Percentiles rank a stretch among this genome's conserved stretches.
These are phyloP conservation scores for Vachellia pachyceras DNA, from an alignment of 306 rosid species.

Conservation along the genomic window DNA sequence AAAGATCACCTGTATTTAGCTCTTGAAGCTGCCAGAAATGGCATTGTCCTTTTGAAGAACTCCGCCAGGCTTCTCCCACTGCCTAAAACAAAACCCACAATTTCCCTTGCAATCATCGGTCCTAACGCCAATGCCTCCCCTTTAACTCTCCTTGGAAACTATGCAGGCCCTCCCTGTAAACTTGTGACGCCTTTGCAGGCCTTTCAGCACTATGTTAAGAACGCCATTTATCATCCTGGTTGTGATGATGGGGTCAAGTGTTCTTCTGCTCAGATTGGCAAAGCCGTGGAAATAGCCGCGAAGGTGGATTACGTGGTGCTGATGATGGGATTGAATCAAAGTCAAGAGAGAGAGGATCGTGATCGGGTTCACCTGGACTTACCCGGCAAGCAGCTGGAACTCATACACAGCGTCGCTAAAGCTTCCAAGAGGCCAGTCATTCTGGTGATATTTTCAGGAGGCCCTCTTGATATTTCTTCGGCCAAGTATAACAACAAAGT, in stretches of 20 bases:
- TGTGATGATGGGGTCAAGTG: constrained; percentile 66
- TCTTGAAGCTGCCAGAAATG: constrained; percentile 85
- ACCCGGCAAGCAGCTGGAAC: constrained; percentile 79
- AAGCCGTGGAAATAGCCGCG: constrained; percentile 65
- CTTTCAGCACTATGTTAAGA: constrained; percentile 57
- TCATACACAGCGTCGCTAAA: constrained; percentile 64
- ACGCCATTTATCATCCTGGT: constrained; percentile 62
- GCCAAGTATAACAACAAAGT: constrained; percentile 65
- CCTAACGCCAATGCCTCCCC: constrained; percentile 73
- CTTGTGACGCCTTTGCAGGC: constrained; percentile 61
- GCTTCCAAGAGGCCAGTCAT: constrained; percentile 74
- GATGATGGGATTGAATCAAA: constrained; percentile 89
- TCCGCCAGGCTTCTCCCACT: constrained; percentile 68
- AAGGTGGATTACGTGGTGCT: constrained; percentile 74
- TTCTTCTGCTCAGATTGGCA: constrained; percentile 48
- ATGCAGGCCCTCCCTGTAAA: constrained; percentile 86
- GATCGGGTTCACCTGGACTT: constrained; percentile 71
- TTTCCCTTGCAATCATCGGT: constrained; percentile 81
- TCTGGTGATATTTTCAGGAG: constrained; percentile 82
- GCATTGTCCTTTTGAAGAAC: constrained; percentile 94
- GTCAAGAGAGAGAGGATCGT: constrained; percentile 68
- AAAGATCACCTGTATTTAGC: constrained; percentile 67
- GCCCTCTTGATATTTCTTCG: constrained; percentile 82
- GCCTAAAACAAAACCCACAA: constrained; percentile 50
- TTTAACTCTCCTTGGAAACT: constrained; percentile 72